Conservation (phyloP, 345 rosid genomes). For the Balakata baccata region DNA sequence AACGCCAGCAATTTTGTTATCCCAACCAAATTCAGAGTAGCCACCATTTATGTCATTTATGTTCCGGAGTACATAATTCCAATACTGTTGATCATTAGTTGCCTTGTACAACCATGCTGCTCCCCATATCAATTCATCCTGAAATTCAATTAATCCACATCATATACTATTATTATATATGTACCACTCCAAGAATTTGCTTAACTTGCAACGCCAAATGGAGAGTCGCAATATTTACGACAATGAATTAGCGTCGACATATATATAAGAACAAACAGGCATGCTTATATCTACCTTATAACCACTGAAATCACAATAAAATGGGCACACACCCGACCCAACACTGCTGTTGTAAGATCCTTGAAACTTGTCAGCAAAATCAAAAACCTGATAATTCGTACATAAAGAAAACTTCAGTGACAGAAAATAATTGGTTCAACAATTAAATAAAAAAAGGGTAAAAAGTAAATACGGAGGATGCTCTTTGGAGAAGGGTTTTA, state of each 20-base stretch:
- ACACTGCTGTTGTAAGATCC: conserved; percentile 20
- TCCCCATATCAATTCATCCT: conserved; percentile 32
- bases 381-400: conserved; percentile 9
- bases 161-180: too few species aligned
- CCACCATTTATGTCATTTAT: neutral
- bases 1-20: conserved; percentile 23
- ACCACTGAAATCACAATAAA: conserved; percentile 25
- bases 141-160: neutral
- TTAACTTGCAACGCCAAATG: too few species aligned
- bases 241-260: too few species aligned
- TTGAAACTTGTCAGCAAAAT: conserved; percentile 17
- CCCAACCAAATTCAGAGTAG: conserved; percentile 29
- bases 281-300: conserved; percentile 12
- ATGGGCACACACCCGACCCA: conserved; percentile 21
- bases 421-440: neutral
- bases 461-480: neutral
- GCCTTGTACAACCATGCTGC: conserved; percentile 32
- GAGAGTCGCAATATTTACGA: too few species aligned
- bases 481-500: conserved; percentile 12
- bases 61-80: neutral
- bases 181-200: too few species aligned
- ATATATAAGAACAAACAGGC: too few species aligned
- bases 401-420: neutral
- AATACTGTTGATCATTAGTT: conserved; percentile 5
- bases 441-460: neutral